Percentiles rank a stretch among this genome's conserved stretches.
phyloP scores from a whole-genome alignment of 2,329 filamentous ascomycete species.

The Colletotrichum musicola region DNA sequence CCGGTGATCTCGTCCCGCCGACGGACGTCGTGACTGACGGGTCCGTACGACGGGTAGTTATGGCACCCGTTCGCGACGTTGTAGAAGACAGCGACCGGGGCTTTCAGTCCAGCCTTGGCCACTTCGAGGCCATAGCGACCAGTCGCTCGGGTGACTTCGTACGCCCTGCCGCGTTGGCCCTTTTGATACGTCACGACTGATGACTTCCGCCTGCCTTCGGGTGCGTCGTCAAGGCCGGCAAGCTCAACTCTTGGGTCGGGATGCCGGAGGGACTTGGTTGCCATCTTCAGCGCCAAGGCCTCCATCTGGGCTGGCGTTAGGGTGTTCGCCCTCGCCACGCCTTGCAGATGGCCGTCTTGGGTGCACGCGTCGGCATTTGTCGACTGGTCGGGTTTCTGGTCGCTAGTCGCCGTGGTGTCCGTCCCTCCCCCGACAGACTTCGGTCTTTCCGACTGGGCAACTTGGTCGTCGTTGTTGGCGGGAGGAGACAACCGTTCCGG shows the following conservation, averaged over 20 bases:
- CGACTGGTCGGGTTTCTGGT: not conserved
- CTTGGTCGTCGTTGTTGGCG: not conserved
- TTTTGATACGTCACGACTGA: not conserved
- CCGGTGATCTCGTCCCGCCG: conserved; percentile 76
- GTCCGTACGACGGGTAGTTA: conserved; percentile 75
- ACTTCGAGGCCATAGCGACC: conserved; percentile 71
- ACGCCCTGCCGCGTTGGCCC: conserved; percentile 28
- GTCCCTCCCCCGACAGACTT: conserved; percentile 12
- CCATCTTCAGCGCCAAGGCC: conserved; percentile 46
- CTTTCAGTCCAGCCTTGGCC: conserved; percentile 70
- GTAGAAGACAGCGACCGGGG: conserved; percentile 77
- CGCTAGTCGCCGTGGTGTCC: conserved; percentile 13
- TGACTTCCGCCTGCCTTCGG: not conserved
- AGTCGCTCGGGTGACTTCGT: conserved; percentile 52
- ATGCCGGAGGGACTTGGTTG: conserved; percentile 56
- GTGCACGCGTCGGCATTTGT: not conserved
- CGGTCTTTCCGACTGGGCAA: not conserved
- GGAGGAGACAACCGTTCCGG: not conserved
- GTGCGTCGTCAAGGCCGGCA: not conserved
- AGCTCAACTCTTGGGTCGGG: conserved; percentile 57
- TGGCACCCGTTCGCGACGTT: conserved; percentile 80
- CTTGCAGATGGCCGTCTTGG: not conserved
- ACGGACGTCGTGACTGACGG: conserved; percentile 74
- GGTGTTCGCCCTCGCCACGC: not conserved
- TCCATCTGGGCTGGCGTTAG: conserved; percentile 48